Base-by-base conservation (phyloP, 1,139 yeast species). In the Groenewaldozyma auringiensis region DNA sequence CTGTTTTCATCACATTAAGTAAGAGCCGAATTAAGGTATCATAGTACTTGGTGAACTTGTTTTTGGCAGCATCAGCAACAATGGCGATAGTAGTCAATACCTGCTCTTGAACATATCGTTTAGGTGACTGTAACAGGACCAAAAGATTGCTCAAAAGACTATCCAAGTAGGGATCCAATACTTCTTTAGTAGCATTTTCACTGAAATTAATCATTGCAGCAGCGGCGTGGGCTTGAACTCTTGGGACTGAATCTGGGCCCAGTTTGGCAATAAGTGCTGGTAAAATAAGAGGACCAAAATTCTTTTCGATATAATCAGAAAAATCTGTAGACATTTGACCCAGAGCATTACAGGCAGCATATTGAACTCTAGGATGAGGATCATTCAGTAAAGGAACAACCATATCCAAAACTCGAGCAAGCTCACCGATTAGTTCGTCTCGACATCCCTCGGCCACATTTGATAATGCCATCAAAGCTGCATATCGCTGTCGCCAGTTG, bases 311-410 rank as follows among this genome's bases (percentile, higher is more conserved):
- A 20, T 76, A 73, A 56, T 86, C 94, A 3, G 96, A 92, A 67
- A 92, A 89, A 67, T 92, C 98, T 0, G 98, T 92, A n/a, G 95
- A 86, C 69, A 94, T 85, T 70, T 92, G 98, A 43, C 98, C 98
- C 53, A 92, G 71, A 0, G 96, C 95, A 63, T 92, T 92, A 69
- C 97, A 92, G 52, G 96, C 84, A 34, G 96, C 96, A 71, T 89
- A 92, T 62, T 92, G 97, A 41, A 94, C 98, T 64, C 98, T 78
- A 53, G 95, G 82, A 58, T 92, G 96, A 3, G 76, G 76, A 64
- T 92, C 97, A 43, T 79, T 71, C 50, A 92, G 73, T 17, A 84
- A 70, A 2, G 97, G 96, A 55, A 88, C 66, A 39, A 92, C 81
- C 78, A 92, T 72, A 56, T 86, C 94, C 54, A 92, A 70, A 40